Evolutionary conservation across 164 flowering plant genomes (phyloP).

Genomic region (Nymphaea colorata): DNA sequence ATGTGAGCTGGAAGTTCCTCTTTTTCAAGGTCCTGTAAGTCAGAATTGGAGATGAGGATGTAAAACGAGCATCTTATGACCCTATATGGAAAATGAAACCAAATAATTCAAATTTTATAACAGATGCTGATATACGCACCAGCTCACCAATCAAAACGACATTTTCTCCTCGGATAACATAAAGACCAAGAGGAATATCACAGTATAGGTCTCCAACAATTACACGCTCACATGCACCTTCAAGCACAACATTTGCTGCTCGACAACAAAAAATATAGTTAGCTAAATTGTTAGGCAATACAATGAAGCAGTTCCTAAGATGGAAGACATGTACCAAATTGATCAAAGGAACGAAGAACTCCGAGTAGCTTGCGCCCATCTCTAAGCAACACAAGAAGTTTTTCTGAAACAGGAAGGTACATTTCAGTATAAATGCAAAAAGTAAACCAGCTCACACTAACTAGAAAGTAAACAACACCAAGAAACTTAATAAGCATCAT

Average conservation of each 20-base stretch:
- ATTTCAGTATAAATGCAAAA: not conserved
- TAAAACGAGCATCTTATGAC: no score
- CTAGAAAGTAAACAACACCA: not conserved
- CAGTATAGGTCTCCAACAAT: slow-evolving; percentile 88
- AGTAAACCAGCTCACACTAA: not conserved
- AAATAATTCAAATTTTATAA: no score
- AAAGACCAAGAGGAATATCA: slow-evolving; percentile 87
- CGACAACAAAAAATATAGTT: not conserved
- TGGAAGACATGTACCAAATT: slow-evolving; percentile 47
- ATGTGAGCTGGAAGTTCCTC: slow-evolving; percentile 48
- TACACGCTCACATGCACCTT: slow-evolving; percentile 84
- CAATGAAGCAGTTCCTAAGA: not conserved
- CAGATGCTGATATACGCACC: slow-evolving; percentile 23
- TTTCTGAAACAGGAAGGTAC: slow-evolving; percentile 29
- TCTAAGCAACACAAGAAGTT: slow-evolving; percentile 71
- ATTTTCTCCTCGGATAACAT: slow-evolving; percentile 91
- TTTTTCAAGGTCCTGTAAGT: slow-evolving; percentile 23
- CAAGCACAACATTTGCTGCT: slow-evolving; percentile 91
- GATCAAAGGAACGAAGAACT: slow-evolving; percentile 81
- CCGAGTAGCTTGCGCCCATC: slow-evolving; percentile 83
- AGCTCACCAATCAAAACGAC: slow-evolving; percentile 91
- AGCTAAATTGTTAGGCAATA: slow-evolving; percentile 1
- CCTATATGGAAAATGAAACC: not conserved
- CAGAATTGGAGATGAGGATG: not conserved
- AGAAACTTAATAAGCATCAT: no score